Evolutionary conservation across 148 eudicot species (phyloP), one percentile per base, ranked within the genome.

Genomic region (Linanthus parryae): DNA sequence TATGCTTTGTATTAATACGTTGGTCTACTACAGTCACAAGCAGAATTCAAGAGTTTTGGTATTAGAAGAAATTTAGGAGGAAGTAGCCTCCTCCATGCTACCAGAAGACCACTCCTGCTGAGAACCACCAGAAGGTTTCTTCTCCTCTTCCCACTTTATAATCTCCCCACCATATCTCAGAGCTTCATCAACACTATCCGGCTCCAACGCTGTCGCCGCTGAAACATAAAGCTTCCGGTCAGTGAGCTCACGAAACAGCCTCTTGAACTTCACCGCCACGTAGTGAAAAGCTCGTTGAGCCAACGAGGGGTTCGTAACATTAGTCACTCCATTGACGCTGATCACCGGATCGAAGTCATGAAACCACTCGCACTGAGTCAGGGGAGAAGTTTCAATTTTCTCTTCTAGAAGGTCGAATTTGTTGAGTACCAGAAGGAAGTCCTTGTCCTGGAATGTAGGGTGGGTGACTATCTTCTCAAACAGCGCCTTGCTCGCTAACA

Each of bases 351-450:
- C 64, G 65, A 83, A 91, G 56, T 91, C 95, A 2, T 51, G 48
- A 57, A 91, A 83, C 97, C 97, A 91, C 8, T 86, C 81, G 11
- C 89, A 86, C 0, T 11, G 27, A 19, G 71, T 48, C 17, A 86
- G 81, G 45, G 88, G 86, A 18, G 39, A 43, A 14, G 55, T 48
- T 42, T 91, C 75, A 5, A 91, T 75, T 72, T 76, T 83, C 28
- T 86, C 82, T 55, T 91, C 95, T 1, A 91, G 65, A 12, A 81
- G 70, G 63, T 86, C 95, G 10, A 62, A 78, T 57, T 91, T 86
- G 72, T 74, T 86, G 37, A 91, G 85, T 40, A 91, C 22, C 42
- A 91, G 69, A 26, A 83, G 84, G 59, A 86, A 79, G 48, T 67
- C 48, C 40, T 65, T 81, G n/a, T 71, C 54, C 9, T 57, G 39